These are phyloP conservation scores for Alternaria ventricosa DNA, from an alignment of 2,329 filamentous ascomycete genomes.

Conservation along the genomic window DNA sequence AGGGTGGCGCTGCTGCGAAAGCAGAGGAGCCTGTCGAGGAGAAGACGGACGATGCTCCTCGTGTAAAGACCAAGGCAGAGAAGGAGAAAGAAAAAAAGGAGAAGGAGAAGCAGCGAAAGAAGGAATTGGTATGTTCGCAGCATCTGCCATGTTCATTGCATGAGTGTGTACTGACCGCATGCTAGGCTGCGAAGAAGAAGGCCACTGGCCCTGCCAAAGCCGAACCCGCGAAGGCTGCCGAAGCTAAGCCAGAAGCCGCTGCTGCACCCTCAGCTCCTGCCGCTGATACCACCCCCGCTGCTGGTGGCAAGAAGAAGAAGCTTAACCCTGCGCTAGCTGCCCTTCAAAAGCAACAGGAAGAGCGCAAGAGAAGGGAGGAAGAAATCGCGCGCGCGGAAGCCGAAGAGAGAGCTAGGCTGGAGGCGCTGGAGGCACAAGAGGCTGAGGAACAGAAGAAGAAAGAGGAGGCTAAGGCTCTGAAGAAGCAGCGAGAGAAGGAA, in stretches of 20 bases:
- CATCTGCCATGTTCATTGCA: background rate
- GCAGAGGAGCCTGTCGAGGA: conserved; percentile 48
- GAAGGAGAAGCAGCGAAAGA: conserved; percentile 97
- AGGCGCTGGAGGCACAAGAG: conserved; percentile 68
- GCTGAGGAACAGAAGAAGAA: conserved; percentile 72
- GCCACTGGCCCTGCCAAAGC: conserved; percentile 58
- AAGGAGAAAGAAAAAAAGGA: conserved; percentile 99
- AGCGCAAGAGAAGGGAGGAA: conserved; percentile 69
- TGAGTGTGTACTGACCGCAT: conserved; percentile 2
- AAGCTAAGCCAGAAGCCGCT: conserved; percentile 44
- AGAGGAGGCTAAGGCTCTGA: conserved; percentile 76
- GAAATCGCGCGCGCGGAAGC: conserved; percentile 64
- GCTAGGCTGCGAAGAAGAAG: conserved; percentile 62
- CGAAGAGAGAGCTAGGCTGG: conserved; percentile 69
- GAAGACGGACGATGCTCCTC: conserved; percentile 49
- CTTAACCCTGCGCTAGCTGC: conserved; percentile 74
- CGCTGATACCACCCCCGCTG: conserved; percentile 43
- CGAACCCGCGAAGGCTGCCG: conserved; percentile 51
- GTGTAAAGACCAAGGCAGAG: conserved; percentile 93
- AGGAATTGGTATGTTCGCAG: conserved; percentile 76
- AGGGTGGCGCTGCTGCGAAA: conserved; percentile 55
- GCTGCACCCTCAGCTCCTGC: conserved; percentile 41
- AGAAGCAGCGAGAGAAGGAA: conserved; percentile 87
- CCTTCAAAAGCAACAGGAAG: conserved; percentile 84
- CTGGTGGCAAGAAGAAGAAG: conserved; percentile 85